These are phyloP conservation scores for Wallacemonas sp. DNA, from an alignment of 208 protist species.

Conservation along the genomic window DNA sequence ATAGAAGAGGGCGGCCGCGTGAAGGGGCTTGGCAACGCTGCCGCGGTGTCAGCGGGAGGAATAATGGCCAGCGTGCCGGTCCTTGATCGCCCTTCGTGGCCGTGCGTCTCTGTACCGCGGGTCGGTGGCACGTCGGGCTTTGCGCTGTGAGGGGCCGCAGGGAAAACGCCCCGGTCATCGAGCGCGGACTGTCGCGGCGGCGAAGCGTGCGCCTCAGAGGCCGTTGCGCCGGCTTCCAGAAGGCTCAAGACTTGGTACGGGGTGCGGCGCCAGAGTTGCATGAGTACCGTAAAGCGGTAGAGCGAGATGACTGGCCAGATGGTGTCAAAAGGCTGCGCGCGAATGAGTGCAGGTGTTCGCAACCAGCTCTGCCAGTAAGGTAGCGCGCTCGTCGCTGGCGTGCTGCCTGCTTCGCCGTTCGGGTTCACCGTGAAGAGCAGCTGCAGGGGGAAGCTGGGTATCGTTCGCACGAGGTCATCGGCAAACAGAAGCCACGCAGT, in stretches of 20 bases:
- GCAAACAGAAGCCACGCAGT: constrained; percentile 50
- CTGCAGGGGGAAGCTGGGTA: constrained; percentile 29
- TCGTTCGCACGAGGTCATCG: constrained; percentile 23
- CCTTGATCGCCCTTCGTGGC: no score
- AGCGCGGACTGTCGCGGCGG: no score
- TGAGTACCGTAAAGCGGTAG: constrained; percentile 35
- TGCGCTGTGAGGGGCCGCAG: no score
- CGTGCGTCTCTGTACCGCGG: no score
- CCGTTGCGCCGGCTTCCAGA: not conserved
- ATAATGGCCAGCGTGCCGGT: no score
- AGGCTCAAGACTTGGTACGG: constrained; percentile 20
- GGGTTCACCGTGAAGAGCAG: constrained; percentile 39
- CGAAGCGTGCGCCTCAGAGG: no score
- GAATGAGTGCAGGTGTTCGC: constrained; percentile 13
- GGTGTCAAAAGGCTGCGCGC: constrained; percentile 16
- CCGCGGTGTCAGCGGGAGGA: no score
- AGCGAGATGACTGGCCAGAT: constrained; percentile 49
- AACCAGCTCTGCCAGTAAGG: constrained; percentile 21
- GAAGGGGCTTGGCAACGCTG: no score
- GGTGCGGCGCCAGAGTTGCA: constrained; percentile 34
- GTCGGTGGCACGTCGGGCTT: no score
- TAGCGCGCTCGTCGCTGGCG: constrained; percentile 11
- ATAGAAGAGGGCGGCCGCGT: no score
- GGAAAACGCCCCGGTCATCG: no score
- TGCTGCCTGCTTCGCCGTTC: constrained; percentile 15